Percentiles rank a stretch among this genome's conserved stretches.
phyloP scores from a whole-genome alignment of 176 grass and related monocot species.

The Musa itinerans region DNA sequence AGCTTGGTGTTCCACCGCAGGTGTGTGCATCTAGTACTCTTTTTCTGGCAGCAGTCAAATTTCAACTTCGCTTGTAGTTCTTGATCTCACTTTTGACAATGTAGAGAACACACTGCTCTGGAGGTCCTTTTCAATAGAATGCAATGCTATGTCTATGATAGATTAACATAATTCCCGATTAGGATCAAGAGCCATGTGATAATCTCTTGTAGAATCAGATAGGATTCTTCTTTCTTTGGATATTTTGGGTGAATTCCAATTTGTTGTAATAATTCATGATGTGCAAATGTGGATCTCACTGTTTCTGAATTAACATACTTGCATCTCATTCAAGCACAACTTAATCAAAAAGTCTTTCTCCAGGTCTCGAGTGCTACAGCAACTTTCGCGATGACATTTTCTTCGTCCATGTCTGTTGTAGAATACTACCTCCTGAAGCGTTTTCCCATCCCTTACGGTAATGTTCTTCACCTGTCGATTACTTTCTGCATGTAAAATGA shows the following conservation, averaged over 20 bases:
- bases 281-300: background rate
- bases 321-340: background rate
- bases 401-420: slow-evolving; percentile 85
- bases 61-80: background rate
- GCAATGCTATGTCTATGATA: too few species aligned
- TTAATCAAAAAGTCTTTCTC: slow-evolving; percentile 2
- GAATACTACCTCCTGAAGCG: slow-evolving; percentile 86
- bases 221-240: background rate
- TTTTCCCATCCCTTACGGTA: slow-evolving; percentile 81
- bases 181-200: background rate
- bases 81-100: background rate
- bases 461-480: background rate
- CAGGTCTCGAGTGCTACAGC: slow-evolving; percentile 97
- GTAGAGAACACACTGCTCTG: too few species aligned
- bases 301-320: background rate
- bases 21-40: background rate
- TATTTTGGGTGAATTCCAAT: background rate
- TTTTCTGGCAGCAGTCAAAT: background rate
- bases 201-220: background rate
- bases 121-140: too few species aligned
- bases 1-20: slow-evolving; percentile 18
- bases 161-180: background rate
- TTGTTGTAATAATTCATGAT: background rate
- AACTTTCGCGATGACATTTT: slow-evolving; percentile 96
- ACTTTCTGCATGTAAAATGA: background rate